Base-by-base conservation (phyloP, 2,329 filamentous ascomycete genomes). In the Fusarium udum region DNA sequence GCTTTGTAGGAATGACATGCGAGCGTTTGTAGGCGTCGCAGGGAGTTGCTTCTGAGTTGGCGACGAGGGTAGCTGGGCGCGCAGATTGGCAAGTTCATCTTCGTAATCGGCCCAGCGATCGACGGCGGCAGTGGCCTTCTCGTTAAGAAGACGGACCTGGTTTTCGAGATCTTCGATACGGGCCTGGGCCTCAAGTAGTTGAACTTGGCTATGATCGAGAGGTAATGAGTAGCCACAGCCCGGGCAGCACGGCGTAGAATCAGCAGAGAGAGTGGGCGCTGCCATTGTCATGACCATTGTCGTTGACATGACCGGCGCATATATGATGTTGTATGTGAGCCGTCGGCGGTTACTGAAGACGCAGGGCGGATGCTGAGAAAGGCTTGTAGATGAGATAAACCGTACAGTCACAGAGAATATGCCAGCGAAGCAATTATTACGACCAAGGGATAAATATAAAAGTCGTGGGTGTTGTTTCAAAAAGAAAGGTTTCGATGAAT, bases 91-190 rank as follows among this genome's bases (percentile, higher is more conserved):
- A 45, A 95, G 87, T 80, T 95, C 92, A 81, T 94, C 92, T 83
- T 95, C 93, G 85, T 94, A 95, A 84, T 94, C 92, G 78, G 93
- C 92, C 88, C 88, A 91, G 79, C 87, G 88, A 81, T 90, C 88
- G 71, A 90, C 87, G 79, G 86, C 85, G 39, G 90, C 89, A 7
- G 90, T 88, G 63, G 92, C 91, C 82, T 93, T 94, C 75, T 92
- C 86, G 80, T 91, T 93, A 66, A 95, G 87, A 61, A 90, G 82
- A 63, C 88, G 87, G 61, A 95, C 90, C 78, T 95, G 92, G 40
- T 88, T 86, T 81, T 95, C 90, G 49, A 95, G 86, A 77, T 94
- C 91, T 71, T 87, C 83, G 77, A 93, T 91, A 78, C 90, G 87
- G 69, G 86, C 84, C 79, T 91, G 88, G 62, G 90, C 87, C 61